Base-by-base conservation (phyloP, 352 stramenopile genomes). In the Pythium pyrilobum region DNA sequence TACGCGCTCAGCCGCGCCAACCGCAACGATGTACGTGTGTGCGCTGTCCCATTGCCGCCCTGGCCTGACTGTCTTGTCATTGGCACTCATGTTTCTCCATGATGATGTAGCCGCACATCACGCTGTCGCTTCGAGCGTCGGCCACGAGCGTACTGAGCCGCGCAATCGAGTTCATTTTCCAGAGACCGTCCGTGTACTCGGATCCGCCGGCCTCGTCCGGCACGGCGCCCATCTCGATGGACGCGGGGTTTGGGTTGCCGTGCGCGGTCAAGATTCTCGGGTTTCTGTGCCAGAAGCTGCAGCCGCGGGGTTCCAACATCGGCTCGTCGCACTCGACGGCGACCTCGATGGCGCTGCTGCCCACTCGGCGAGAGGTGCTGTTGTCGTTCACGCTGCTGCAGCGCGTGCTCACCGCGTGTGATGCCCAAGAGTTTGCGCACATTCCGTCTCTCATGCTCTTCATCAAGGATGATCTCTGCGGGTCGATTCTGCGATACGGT, bases 1-100 rank as follows among this genome's bases (percentile, higher is more conserved):
- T 97, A 98, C 61, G 83, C 90, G 33, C 95, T 99, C 46, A 95
- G 84, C 48, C 84, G 81, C n/a, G 63, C 73, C 33, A 69, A 66
- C 43, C 72, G 69, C 36, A 63, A 75, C 41, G 74, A 88, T 37
- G 80, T 88, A 74, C 56, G 76, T 73, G 2, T 16, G 0, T 16
- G 12, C 11, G 11, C 40, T 31, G 18, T 23, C 4, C 23, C 13
- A 9, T 36, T 49, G 27, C 18, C n/a, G 42, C 23, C 16, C n/a
- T n/a, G n/a, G n/a, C n/a, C n/a, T n/a, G n/a, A n/a, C n/a, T n/a
- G 31, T 10, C 20, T 24, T 15, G 1, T 36, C 15, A n/a, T n/a
- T n/a, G n/a, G n/a, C n/a, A n/a, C 15, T 52, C 0, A 34, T 27
- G 9, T 42, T 16, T 52, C 15, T 28, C 52, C 23, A 8, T 49